Percentiles rank a stretch among this genome's conserved stretches.
These are phyloP conservation scores for Mycena maculata DNA, from an alignment of 768 basidiomycete species.

Conservation along the genomic window DNA sequence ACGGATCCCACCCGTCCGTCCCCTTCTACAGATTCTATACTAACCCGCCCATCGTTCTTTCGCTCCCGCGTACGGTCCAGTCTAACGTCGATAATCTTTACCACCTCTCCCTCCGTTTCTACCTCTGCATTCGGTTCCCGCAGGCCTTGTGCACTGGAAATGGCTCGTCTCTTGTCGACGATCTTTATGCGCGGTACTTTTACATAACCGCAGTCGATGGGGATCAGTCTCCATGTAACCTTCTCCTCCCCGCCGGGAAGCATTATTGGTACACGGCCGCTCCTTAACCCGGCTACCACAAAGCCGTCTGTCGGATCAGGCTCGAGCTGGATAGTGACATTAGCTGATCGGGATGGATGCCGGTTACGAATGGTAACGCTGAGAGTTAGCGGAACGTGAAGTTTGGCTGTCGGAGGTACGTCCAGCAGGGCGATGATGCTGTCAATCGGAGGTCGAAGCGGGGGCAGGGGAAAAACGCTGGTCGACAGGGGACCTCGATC, in stretches of 20 bases:
- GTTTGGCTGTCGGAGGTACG: constrained; percentile 68
- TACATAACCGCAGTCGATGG: constrained; percentile 79
- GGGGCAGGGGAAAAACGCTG: constrained; percentile 69
- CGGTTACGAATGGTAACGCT: constrained; percentile 73
- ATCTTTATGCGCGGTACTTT: constrained; percentile 73
- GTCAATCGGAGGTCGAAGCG: constrained; percentile 69
- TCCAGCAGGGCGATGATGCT: constrained; percentile 73
- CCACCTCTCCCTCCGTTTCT: constrained; percentile 56
- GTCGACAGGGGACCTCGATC: constrained; percentile 57
- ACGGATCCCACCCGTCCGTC: constrained; percentile 43
- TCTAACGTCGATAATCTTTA: constrained; percentile 67
- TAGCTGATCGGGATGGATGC: constrained; percentile 71
- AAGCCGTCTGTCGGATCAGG: constrained; percentile 76
- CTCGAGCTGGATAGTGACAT: constrained; percentile 79
- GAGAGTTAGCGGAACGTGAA: constrained; percentile 72
- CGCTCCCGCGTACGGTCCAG: constrained; percentile 47
- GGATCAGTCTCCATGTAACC: constrained; percentile 75
- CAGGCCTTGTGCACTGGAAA: constrained; percentile 41
- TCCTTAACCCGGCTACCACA: constrained; percentile 81
- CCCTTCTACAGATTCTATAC: constrained; percentile 28
- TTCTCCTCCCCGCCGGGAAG: constrained; percentile 77
- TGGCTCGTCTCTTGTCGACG: constrained; percentile 58
- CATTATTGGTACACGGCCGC: constrained; percentile 75
- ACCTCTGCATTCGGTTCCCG: constrained; percentile 43
- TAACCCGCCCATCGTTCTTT: constrained; percentile 30